Evolutionary conservation across 345 rosid species (phyloP), one percentile per base, ranked within the genome.

Genomic region (Rhizophora mangle): DNA sequence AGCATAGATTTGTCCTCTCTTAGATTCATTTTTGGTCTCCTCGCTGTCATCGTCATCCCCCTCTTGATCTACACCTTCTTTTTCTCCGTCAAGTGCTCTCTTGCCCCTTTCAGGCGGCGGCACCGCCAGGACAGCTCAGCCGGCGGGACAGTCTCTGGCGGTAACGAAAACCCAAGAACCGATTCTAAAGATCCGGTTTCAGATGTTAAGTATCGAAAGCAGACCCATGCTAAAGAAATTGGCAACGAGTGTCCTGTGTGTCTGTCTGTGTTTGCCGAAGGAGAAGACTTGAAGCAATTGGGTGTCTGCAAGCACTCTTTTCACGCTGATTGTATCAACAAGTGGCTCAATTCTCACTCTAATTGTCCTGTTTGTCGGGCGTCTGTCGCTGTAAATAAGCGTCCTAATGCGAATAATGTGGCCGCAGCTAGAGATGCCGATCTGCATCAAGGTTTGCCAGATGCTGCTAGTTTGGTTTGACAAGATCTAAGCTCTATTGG

Each of bases 281-380:
- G 93, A 1, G 85, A 86, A 54, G 87, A 85, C 1, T 75, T 93
- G 57, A 85, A 71, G 74, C 82, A 70, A 60, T 70, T 93, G 6
- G 83, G 81, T 66, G 79, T 46, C 29, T 93, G 97, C 72, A 85
- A 82, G 60, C 98, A 90, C 82, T 79, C 85, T 3, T 93, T 93
- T 64, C 98, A 90, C 49, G 83, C 81, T 61, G 3, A 65, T 15
- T 93, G 97, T 70, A 84, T 93, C 32, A 84, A 87, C 43, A 6
- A 1, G 79, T 93, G 97, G 98, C 80, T 93, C 6, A 80, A 52
- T 27, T 80, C 82, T 58, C 82, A 86, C 29, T 47, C 86, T 6
- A 86, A 73, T 70, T 93, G 98, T 52, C 97, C 97, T 6, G 77
- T 85, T 71, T 93, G 97, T 70, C 82, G 98, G 1, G 89, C 92